phyloP scores from a whole-genome alignment of 2,329 filamentous ascomycete species.

The Oidium heveae region DNA sequence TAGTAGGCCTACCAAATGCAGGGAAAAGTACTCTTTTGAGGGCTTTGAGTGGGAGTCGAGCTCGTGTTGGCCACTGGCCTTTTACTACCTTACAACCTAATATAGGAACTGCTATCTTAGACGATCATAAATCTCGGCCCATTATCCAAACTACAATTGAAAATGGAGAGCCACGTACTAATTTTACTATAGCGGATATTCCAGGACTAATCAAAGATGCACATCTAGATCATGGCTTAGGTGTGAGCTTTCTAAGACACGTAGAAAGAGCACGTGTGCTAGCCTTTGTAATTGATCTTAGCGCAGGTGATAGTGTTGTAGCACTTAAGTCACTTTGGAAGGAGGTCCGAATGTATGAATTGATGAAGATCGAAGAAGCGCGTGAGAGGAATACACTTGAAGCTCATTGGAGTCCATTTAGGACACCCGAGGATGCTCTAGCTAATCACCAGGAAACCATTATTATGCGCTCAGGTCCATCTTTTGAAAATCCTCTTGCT shows the following conservation, averaged over 20 bases:
- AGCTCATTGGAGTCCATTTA: slow-evolving; percentile 28
- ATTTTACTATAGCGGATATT: slow-evolving; percentile 88
- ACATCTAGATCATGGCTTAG: slow-evolving; percentile 74
- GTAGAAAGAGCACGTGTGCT: slow-evolving; percentile 83
- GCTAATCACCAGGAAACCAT: slow-evolving; percentile 12
- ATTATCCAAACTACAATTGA: slow-evolving; percentile 18
- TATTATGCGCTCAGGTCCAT: slow-evolving; percentile 7
- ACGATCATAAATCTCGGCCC: slow-evolving; percentile 60
- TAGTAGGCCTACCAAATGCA: slow-evolving; percentile 87
- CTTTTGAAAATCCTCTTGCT: slow-evolving; percentile 8
- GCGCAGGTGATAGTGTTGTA: slow-evolving; percentile 49
- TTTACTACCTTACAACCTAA: slow-evolving; percentile 92
- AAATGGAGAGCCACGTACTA: slow-evolving; percentile 34
- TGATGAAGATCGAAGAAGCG: slow-evolving; percentile 41
- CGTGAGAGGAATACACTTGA: slow-evolving; percentile 38
- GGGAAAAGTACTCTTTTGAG: slow-evolving; percentile 85
- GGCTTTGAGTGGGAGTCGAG: slow-evolving; percentile 66
- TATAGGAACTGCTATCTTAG: slow-evolving; percentile 83
- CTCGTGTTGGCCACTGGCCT: slow-evolving; percentile 79
- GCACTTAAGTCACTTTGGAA: slow-evolving; percentile 67
- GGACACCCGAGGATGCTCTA: slow-evolving; percentile 18
- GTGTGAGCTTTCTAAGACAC: slow-evolving; percentile 76
- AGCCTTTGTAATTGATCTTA: slow-evolving; percentile 78
- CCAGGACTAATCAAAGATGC: slow-evolving; percentile 82
- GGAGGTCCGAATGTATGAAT: slow-evolving; percentile 68